Evolutionary conservation across 2,329 filamentous ascomycete species (phyloP).

Genomic region (Aspergillus ochraceoroseus): DNA sequence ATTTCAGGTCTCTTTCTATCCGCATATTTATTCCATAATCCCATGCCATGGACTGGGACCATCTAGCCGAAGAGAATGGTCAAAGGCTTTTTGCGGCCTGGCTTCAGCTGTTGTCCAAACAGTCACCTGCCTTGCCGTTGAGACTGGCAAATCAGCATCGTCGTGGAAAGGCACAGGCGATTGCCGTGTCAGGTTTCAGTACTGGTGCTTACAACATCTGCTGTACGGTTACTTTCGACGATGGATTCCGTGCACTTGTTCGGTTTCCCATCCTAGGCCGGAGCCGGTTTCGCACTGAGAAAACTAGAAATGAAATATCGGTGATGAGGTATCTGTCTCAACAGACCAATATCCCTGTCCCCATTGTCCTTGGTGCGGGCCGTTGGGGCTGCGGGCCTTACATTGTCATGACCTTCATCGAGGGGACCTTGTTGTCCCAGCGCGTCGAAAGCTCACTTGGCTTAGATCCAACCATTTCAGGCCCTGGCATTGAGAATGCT

Average conservation of each 20-base stretch:
- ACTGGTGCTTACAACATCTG: not conserved
- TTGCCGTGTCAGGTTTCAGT: not conserved
- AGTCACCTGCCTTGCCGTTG: not conserved
- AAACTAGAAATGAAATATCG: not conserved
- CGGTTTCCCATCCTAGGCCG: constrained; percentile 5
- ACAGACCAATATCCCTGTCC: constrained; percentile 3
- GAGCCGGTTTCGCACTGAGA: not conserved
- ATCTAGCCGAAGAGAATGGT: not conserved
- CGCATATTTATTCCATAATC: not conserved
- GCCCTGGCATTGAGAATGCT: constrained; percentile 19
- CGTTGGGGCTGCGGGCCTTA: constrained; percentile 18
- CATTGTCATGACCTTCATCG: constrained; percentile 27
- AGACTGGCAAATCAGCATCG: not conserved
- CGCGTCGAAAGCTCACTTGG: constrained; percentile 19
- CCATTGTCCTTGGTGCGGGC: not conserved
- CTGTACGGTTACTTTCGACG: constrained; percentile 3
- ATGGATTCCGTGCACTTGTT: constrained; percentile 1
- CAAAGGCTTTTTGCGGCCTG: not conserved
- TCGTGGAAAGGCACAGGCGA: not conserved
- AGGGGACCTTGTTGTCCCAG: constrained; percentile 22
- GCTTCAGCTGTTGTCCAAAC: not conserved
- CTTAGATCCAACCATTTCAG: too few species aligned
- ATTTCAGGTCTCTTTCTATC: not conserved
- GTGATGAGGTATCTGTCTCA: constrained; percentile 3
- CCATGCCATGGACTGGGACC: constrained; percentile 1